Conservation (phyloP, 2,329 filamentous ascomycete genomes). For the Alternaria brassicae region DNA sequence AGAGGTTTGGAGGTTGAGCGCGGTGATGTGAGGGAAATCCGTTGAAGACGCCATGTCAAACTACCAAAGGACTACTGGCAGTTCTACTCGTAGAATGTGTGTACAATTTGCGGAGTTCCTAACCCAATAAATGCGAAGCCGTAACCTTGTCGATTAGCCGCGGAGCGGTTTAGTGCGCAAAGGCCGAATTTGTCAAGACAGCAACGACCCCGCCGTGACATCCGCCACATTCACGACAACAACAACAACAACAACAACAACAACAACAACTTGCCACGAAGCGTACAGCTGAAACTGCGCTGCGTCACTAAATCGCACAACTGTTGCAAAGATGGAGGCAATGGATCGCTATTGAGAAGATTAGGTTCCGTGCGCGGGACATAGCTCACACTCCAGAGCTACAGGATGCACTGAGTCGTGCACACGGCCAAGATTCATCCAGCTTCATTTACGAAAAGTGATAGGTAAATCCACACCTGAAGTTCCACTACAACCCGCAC, state of each 20-base stretch:
- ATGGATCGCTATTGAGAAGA: not conserved
- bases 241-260: no score
- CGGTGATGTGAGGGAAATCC: not conserved
- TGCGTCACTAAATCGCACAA: not conserved
- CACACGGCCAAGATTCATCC: not conserved
- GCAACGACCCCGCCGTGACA: constrained; percentile 18
- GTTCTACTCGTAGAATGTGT: not conserved
- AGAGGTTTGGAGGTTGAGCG: not conserved
- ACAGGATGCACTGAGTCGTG: not conserved
- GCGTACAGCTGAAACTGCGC: not conserved
- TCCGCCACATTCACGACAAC: constrained; percentile 20
- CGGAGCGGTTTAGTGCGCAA: constrained; percentile 17
- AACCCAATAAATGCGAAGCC: constrained; percentile 4
- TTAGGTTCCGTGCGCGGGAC: not conserved
- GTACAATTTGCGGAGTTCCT: not conserved
- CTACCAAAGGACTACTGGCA: not conserved
- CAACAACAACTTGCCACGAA: constrained; percentile 10
- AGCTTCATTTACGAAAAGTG: not conserved
- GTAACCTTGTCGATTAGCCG: constrained; percentile 27
- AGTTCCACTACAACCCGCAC: constrained; percentile 5
- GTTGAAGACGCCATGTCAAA: not conserved
- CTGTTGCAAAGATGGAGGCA: not conserved
- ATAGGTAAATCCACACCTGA: constrained; percentile 8
- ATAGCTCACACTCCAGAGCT: not conserved
- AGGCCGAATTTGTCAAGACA: constrained; percentile 7